Conservation (phyloP, 768 basidiomycete genomes). For the Suillus bovinus region DNA sequence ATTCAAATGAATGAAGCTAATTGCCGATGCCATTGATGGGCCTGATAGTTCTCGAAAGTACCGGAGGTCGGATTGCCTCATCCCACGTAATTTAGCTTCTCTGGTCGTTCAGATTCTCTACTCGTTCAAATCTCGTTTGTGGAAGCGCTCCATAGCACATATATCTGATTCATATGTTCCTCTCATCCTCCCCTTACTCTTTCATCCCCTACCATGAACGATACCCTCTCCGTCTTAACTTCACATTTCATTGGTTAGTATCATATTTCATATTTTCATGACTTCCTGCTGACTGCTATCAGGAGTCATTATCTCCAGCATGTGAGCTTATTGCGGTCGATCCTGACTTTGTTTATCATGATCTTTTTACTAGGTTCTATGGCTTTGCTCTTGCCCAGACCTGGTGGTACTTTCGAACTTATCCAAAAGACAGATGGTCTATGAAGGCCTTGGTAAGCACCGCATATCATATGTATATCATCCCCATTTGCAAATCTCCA, state of each 20-base stretch:
- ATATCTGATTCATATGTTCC: constrained; percentile 15
- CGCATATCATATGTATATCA: too few relatives aligned
- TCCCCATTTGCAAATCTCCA: not conserved
- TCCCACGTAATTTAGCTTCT: constrained; percentile 9
- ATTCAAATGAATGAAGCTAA: not conserved
- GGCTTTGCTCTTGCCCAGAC: constrained; percentile 37
- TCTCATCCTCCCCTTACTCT: not conserved
- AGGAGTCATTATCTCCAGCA: constrained; percentile 34
- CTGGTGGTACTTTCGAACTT: constrained; percentile 34
- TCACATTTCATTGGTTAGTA: constrained; percentile 30
- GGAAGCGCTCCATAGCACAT: constrained; percentile 33
- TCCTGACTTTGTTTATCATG: not conserved
- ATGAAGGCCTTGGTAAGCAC: constrained; percentile 34
- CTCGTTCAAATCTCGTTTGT: constrained; percentile 29
- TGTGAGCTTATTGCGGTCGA: constrained; percentile 22
- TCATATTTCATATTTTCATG: too few relatives aligned
- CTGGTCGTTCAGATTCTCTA: constrained; percentile 5
- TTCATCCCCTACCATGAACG: constrained; percentile 16
- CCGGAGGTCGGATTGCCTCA: not conserved
- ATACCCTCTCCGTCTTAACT: constrained; percentile 22
- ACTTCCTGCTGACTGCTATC: constrained; percentile 8
- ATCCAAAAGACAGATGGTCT: constrained; percentile 28
- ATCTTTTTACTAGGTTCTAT: constrained; percentile 27
- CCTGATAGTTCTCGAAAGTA: not conserved
- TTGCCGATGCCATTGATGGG: too few relatives aligned